Evolutionary conservation across 2,329 filamentous ascomycete species (phyloP).

Genomic region (Fusarium torulosum): DNA sequence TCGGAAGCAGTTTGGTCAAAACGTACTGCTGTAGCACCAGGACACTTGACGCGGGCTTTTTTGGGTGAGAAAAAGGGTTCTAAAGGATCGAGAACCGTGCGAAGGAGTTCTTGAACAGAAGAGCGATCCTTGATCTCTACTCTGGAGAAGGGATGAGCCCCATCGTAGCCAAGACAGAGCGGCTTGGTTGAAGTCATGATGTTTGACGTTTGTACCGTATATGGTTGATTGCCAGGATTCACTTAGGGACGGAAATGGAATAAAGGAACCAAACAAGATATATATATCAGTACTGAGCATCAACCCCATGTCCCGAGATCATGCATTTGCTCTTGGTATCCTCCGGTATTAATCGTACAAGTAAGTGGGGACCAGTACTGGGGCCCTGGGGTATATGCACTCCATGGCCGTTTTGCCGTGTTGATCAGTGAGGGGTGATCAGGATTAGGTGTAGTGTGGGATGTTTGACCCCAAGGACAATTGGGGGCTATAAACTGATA

Average conservation of each 20-base stretch:
- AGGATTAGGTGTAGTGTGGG: slow-evolving; percentile 13
- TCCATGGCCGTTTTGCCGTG: slow-evolving; percentile 26
- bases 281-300: slow-evolving; percentile 9
- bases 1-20: slow-evolving; percentile 84
- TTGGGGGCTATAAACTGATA: slow-evolving; percentile 29
- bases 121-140: slow-evolving; percentile 63
- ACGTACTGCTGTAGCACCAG: slow-evolving; percentile 77
- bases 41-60: slow-evolving; percentile 74
- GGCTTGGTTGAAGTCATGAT: slow-evolving; percentile 40
- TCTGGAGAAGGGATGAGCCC: slow-evolving; percentile 67
- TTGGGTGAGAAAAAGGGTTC: slow-evolving; percentile 77
- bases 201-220: background rate
- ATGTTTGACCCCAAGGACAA: slow-evolving; percentile 29
- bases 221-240: slow-evolving; percentile 1
- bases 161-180: slow-evolving; percentile 62
- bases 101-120: slow-evolving; percentile 71
- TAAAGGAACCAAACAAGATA: slow-evolving; percentile 7
- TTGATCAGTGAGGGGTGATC: slow-evolving; percentile 35
- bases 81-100: slow-evolving; percentile 76
- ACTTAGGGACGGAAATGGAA: background rate
- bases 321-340: slow-evolving; percentile 16
- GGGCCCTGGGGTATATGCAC: background rate
- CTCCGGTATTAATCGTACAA: slow-evolving; percentile 11
- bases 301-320: slow-evolving; percentile 22
- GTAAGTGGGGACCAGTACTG: slow-evolving; percentile 20